Evolutionary conservation across 495 filamentous ascomycete genomes (phyloP).

Genomic region (Trichocladium antarcticum): DNA sequence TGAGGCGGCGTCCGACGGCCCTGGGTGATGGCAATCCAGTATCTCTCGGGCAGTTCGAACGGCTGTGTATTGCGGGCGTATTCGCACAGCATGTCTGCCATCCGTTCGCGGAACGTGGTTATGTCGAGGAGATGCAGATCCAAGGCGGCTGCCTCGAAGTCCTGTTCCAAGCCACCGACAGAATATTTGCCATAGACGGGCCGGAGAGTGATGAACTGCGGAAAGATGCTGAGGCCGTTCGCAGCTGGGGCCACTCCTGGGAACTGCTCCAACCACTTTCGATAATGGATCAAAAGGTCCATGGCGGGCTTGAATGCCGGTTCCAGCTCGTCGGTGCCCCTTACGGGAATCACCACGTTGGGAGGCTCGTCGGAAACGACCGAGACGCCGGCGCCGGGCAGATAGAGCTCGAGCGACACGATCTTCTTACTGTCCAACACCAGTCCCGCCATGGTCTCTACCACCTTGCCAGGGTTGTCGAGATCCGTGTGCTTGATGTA

Average conservation of each 20-base stretch:
- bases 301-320: not conserved
- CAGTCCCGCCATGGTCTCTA: too few species aligned
- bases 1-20: not conserved
- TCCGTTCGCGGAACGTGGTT: not conserved
- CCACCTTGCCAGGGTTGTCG: too few species aligned
- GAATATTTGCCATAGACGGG: conserved; percentile 15
- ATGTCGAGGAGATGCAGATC: not conserved
- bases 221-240: conserved; percentile 4
- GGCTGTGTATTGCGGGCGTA: too few species aligned
- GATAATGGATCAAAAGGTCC: not conserved
- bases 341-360: not conserved
- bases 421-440: conserved; percentile 8
- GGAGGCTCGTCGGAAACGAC: not conserved
- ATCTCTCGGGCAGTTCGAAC: not conserved
- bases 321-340: not conserved
- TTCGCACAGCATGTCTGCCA: not conserved
- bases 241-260: not conserved
- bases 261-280: not conserved
- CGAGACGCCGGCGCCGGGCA: conserved; percentile 9
- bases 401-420: conserved; percentile 2
- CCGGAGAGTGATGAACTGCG: conserved; percentile 13
- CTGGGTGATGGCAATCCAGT: conserved; percentile 4
- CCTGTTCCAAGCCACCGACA: not conserved
- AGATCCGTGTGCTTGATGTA: too few species aligned
- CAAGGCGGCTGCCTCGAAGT: not conserved